Evolutionary conservation across 495 filamentous ascomycete species (phyloP).

Genomic region (Saxispiralis lemnorum): DNA sequence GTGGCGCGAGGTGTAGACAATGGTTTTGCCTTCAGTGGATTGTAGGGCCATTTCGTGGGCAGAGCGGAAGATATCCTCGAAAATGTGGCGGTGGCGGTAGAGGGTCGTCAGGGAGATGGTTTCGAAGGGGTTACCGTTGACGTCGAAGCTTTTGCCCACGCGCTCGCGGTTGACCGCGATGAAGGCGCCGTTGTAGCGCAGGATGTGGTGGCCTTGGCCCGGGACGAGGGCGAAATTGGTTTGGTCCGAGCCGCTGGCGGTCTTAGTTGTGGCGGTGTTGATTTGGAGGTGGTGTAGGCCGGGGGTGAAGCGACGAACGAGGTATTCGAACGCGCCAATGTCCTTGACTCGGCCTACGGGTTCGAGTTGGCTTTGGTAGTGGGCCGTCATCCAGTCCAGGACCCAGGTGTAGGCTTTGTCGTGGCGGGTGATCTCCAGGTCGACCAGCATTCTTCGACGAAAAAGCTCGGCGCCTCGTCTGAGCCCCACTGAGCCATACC

Average conservation of each 20-base stretch:
- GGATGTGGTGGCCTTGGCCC: slow-evolving; percentile 69
- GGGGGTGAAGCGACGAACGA: slow-evolving; percentile 42
- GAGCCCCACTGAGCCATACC: slow-evolving; percentile 54
- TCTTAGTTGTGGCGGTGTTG: slow-evolving; percentile 42
- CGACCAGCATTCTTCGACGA: slow-evolving; percentile 73
- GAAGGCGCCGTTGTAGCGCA: slow-evolving; percentile 71
- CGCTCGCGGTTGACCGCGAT: slow-evolving; percentile 74
- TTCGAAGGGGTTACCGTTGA: slow-evolving; percentile 76
- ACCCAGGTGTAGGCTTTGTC: slow-evolving; percentile 92
- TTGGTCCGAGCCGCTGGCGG: slow-evolving; percentile 45
- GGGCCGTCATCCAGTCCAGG: slow-evolving; percentile 72
- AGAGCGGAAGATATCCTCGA: slow-evolving; percentile 69
- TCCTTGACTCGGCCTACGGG: slow-evolving; percentile 8
- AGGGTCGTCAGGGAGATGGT: slow-evolving; percentile 83
- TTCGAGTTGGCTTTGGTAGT: slow-evolving; percentile 35
- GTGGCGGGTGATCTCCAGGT: slow-evolving; percentile 83
- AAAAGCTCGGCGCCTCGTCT: slow-evolving; percentile 52
- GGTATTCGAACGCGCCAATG: slow-evolving; percentile 31
- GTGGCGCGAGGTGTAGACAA: slow-evolving; percentile 71
- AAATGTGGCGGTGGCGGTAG: slow-evolving; percentile 68
- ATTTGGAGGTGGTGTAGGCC: slow-evolving; percentile 51
- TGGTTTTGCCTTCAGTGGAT: slow-evolving; percentile 80
- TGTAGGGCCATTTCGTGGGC: slow-evolving; percentile 59
- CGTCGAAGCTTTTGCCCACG: slow-evolving; percentile 47
- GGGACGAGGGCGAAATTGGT: slow-evolving; percentile 80